phyloP scores from a whole-genome alignment of 2,329 filamentous ascomycete genomes.

The Aspergillus amoenus region DNA sequence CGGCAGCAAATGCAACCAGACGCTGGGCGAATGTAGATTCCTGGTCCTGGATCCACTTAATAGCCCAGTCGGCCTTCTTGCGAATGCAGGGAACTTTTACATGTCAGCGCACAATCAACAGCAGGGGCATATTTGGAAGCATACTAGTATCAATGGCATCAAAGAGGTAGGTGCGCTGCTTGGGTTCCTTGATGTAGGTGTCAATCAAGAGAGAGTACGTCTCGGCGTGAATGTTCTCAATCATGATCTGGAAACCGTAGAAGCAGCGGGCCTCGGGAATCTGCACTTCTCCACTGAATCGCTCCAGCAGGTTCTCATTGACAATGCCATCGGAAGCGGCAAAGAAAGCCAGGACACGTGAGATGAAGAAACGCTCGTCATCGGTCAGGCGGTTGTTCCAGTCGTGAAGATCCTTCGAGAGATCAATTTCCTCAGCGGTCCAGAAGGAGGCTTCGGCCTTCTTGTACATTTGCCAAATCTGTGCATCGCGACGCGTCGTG shows the following conservation, averaged over 20 bases:
- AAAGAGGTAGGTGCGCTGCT: constrained; percentile 91
- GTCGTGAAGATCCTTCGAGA: constrained; percentile 98
- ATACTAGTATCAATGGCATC: constrained; percentile 97
- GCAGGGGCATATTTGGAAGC: constrained; percentile 30
- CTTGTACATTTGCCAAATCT: constrained; percentile 99
- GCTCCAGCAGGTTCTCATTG: constrained; percentile 98
- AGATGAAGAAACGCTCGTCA: constrained; percentile 97
- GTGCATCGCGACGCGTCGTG: constrained; percentile 42
- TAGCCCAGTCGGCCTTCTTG: constrained; percentile 98
- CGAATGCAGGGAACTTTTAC: constrained; percentile 82
- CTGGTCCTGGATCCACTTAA: constrained; percentile 91
- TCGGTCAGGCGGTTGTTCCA: constrained; percentile 98
- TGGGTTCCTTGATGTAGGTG: constrained; percentile 97
- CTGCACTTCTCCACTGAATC: constrained; percentile 96
- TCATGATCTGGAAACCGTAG: constrained; percentile 99
- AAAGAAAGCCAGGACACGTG: constrained; percentile 98
- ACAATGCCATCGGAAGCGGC: constrained; percentile 98
- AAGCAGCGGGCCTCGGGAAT: constrained; percentile 98
- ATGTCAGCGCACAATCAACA: constrained; percentile 27
- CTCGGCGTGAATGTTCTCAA: constrained; percentile 99
- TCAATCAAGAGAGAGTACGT: constrained; percentile 99
- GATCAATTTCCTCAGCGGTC: constrained; percentile 98
- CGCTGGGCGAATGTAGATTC: constrained; percentile 93
- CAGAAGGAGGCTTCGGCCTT: constrained; percentile 99
- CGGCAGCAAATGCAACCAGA: constrained; percentile 92